Base-by-base conservation (phyloP, 2,329 filamentous ascomycete species). In the Clonostachys rhizophaga region DNA sequence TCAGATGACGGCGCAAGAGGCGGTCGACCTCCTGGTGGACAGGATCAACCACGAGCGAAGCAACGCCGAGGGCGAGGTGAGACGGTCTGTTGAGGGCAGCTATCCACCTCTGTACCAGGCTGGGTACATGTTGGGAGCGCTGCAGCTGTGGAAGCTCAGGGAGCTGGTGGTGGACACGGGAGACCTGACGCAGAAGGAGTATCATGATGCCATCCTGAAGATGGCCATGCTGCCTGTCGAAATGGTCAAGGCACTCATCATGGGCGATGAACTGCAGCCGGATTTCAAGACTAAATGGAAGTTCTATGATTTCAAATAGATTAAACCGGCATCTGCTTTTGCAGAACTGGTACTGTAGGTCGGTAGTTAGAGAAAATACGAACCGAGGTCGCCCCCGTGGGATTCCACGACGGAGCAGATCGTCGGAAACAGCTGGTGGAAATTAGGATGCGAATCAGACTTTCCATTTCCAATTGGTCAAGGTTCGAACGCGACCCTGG, bases 11-110 rank as follows among this genome's bases (percentile, higher is more conserved):
- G 69, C 78, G 2, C 65, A 69, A 49, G 71, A 81, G 53, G 82
- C 77, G 45, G 71, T 84, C 14, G 76, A 83, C 49, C 55, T 81
- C 46, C 66, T 83, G 2, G 78, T 83, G 0, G 60, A 76, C 24
- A 68, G 68, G 58, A 78, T 82, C 0, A 78, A 78, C 1, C 80
- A 84, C 54, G 79, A 84, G 60, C 66, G 76, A 7, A 71, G 74
- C 2, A 82, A 76, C 4, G 80, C 80, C 1, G 79, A 83, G 57
- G 80, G 77, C 1, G 80, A 83, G 58, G 79, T 84, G 1, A 66
- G 79, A 14, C 62, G 80, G 24, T 79, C 74, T 13, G 69, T 83
- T 34, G 72, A 70, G 49, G 78, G 78, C 2, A 71, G 77, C 14
- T 83, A 83, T 56, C 62, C 69, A 2, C 78, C 80, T 2, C 55